Evolutionary conservation across 139 green algal species (phyloP).

Genomic region (Chlamydomonas urium): DNA sequence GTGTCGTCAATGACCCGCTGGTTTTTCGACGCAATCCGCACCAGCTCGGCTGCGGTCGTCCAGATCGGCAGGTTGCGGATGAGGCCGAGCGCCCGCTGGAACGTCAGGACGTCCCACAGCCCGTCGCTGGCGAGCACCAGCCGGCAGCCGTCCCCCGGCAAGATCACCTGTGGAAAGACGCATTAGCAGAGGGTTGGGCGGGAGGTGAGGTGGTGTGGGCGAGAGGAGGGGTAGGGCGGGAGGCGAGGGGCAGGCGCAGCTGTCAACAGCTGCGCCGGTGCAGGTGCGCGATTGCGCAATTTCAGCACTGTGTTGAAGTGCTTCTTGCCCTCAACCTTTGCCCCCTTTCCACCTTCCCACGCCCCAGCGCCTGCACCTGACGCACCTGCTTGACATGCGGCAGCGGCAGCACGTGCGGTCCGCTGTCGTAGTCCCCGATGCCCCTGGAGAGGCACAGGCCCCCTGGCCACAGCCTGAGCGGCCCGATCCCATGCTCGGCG

Average conservation of each 20-base stretch:
- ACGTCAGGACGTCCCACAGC: slow-evolving; percentile 81
- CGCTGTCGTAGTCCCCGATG: slow-evolving; percentile 84
- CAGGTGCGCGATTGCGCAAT: no score
- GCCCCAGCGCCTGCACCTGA: no score
- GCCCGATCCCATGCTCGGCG: slow-evolving; percentile 69
- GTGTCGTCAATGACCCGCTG: slow-evolving; percentile 67
- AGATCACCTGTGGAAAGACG: no score
- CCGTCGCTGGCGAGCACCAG: slow-evolving; percentile 78
- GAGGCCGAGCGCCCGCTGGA: slow-evolving; percentile 34
- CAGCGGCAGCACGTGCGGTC: slow-evolving; percentile 65
- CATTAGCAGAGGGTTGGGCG: no score
- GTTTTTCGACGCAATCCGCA: slow-evolving; percentile 22
- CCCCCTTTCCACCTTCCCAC: no score
- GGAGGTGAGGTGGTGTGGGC: no score
- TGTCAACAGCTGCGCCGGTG: no score
- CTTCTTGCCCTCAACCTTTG: no score
- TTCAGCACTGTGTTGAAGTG: no score
- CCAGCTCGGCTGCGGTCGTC: slow-evolving; percentile 19
- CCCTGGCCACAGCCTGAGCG: slow-evolving; percentile 85
- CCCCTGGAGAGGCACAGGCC: slow-evolving; percentile 78
- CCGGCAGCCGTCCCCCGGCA: slow-evolving; percentile 52
- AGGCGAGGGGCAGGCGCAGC: no score
- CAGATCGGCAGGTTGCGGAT: slow-evolving; percentile 43
- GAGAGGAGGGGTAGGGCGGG: no score
- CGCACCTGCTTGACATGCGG: slow-evolving; percentile 78